Conservation (phyloP, 768 basidiomycete genomes). For the Boletus pseudo-olivaceus region DNA sequence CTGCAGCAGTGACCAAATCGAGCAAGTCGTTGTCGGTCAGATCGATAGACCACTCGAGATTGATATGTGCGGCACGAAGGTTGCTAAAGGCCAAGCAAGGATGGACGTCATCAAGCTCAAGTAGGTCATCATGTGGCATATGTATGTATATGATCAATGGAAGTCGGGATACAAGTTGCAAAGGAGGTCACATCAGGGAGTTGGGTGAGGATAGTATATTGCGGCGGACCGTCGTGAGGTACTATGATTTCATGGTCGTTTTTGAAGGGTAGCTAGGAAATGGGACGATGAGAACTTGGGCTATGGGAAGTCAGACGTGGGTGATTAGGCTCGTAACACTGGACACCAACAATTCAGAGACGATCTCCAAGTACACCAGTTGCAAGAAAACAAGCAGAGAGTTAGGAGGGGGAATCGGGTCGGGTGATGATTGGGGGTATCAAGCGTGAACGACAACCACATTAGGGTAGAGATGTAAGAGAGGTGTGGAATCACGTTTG, state of each 20-base stretch:
- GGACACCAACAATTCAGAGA: not conserved
- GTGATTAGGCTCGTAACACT: not conserved
- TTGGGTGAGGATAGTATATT: not conserved
- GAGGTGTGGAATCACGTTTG: not conserved
- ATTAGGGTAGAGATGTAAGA: not conserved
- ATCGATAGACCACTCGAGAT: no score
- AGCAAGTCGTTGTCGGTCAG: slow-evolving; percentile 6
- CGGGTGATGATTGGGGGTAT: not conserved
- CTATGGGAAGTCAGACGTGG: not conserved
- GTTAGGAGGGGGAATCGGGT: not conserved
- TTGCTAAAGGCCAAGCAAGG: not conserved
- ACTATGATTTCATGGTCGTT: not conserved
- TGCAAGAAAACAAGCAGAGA: not conserved
- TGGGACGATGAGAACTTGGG: not conserved
- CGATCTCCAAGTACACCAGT: slow-evolving; percentile 1
- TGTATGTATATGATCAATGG: not conserved
- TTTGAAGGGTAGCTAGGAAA: not conserved
- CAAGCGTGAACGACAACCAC: not conserved
- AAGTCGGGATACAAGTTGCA: not conserved
- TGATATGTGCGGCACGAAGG: not conserved
- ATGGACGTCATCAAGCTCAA: not conserved
- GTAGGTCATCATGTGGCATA: not conserved
- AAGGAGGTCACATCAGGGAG: not conserved
- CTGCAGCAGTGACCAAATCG: slow-evolving; percentile 1
- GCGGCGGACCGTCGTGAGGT: not conserved